These are phyloP conservation scores for Euptelea pleiosperma DNA, from an alignment of 164 flowering plant genomes.

Conservation along the genomic window DNA sequence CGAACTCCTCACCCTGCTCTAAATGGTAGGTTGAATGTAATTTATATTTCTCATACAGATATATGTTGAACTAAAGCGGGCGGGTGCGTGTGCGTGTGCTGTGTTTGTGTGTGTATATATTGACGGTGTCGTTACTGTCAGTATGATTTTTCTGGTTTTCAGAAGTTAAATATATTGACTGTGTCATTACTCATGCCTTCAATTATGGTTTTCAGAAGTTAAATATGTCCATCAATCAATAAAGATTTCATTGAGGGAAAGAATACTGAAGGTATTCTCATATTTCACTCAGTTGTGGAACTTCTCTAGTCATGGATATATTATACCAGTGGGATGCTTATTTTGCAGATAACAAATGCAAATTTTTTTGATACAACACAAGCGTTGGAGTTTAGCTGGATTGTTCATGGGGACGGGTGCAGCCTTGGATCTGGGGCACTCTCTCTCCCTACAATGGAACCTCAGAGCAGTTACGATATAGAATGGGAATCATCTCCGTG, in stretches of 20 bases:
- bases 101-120: too few species aligned
- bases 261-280: conserved; percentile 54
- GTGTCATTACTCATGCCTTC: conserved; percentile 12
- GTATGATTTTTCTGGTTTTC: too few species aligned
- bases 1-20: conserved; percentile 92
- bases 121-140: too few species aligned
- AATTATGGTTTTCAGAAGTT: conserved; percentile 59
- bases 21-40: conserved; percentile 45
- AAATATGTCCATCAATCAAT: conserved; percentile 88
- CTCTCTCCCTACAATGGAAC: conserved; percentile 54
- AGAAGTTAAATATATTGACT: too few species aligned
- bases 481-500: conserved; percentile 71
- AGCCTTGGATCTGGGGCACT: conserved; percentile 67
- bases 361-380: conserved; percentile 64
- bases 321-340: background rate
- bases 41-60: background rate
- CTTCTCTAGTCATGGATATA: background rate
- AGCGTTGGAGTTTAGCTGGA: conserved; percentile 66
- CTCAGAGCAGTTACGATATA: conserved; percentile 56
- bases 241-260: conserved; percentile 50
- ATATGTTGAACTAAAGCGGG: too few species aligned
- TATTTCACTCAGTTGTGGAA: conserved; percentile 5
- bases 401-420: conserved; percentile 64
- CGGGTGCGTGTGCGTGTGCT: too few species aligned
- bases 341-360: conserved; percentile 59